A percentile compares a stretch with the other conserved stretches of the same genome.
These are phyloP conservation scores for Rugonectria rugulosa DNA, from an alignment of 2,329 filamentous ascomycete genomes.

Conservation along the genomic window DNA sequence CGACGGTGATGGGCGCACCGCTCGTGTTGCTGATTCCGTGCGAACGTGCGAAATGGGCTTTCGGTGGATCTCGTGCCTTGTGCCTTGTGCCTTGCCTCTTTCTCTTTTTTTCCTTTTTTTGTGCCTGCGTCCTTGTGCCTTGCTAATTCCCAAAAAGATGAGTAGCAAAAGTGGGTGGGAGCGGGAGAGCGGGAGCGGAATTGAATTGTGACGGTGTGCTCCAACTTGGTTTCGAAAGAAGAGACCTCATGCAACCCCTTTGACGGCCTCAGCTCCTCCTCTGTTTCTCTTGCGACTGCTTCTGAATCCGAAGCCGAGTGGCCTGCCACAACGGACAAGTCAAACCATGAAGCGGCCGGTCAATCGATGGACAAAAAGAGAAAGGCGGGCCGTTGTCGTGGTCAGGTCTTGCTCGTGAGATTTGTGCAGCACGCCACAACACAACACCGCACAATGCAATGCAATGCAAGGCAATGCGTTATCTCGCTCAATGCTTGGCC, in stretches of 20 bases:
- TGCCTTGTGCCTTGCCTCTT: conserved; percentile 11
- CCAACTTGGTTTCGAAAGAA: not conserved
- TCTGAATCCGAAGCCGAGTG: conserved; percentile 25
- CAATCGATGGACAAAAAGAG: not conserved
- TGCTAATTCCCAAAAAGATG: conserved; percentile 11
- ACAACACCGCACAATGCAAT: too few relatives aligned
- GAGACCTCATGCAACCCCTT: not conserved
- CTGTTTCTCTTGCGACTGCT: conserved; percentile 13
- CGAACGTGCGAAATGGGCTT: too few relatives aligned
- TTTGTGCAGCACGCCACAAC: not conserved
- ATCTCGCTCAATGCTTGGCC: not conserved
- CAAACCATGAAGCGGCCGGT: conserved; percentile 24
- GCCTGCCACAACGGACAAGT: conserved; percentile 35
- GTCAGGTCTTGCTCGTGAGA: not conserved
- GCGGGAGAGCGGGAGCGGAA: conserved; percentile 10
- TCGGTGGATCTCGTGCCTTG: conserved; percentile 1
- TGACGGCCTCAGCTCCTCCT: conserved; percentile 13
- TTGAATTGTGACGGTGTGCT: conserved; percentile 10
- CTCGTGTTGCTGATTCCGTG: too few relatives aligned
- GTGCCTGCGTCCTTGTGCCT: conserved; percentile 6
- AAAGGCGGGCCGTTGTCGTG: conserved; percentile 2
- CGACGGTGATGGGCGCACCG: too few relatives aligned
- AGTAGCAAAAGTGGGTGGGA: conserved; percentile 1
- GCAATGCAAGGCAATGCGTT: not conserved
- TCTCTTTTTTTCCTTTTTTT: not conserved